Base-by-base conservation (phyloP, 805 yeast genomes). In the Brettanomyces anomalus region DNA sequence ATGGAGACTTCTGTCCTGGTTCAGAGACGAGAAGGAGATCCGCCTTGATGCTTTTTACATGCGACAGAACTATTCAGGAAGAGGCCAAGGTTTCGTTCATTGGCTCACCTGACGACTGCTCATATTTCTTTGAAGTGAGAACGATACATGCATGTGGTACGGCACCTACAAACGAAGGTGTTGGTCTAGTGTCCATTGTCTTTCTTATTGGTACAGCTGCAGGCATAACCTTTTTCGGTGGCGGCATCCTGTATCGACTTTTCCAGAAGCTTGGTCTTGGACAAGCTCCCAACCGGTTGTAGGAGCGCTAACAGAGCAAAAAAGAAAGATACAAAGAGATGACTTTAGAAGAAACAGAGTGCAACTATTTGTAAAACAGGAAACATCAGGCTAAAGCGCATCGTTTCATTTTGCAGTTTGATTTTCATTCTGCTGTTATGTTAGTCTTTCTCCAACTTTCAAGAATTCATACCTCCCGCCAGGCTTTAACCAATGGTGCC, bases 101-200 rank as follows among this genome's bases (percentile, higher is more conserved):
- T 28, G 93, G 93, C 2, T 77, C 77, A 5, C 55, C 76, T 35
- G 75, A 85, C 57, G 85, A 87, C 48, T 87, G 96, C 61, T 77
- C 81, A 32, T 87, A 85, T 59, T 75, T 81, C 55, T 87, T 87
- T 58, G 96, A 87, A 55, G 87, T 86, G 28, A 65, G 87, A 49
- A 84, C 95, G 3, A 78, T 85, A 36, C 83, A 81, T 62, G 96
- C 95, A 0, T 87, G 96, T 60, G 85, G 95, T 0, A 81, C 88
- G 1, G 77, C 85, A 8, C 78, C 80, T 41, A 74, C 78, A 51
- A 75, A 71, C 11, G 81, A 80, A 53, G 77, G 82, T 46, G 61
- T 75, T 43, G 79, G 81, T 15, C 77, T 81, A 3, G 70, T 82
- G 41, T 76, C 85, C 67, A 77, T 83, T 39, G 80, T 83, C 49